Evolutionary conservation across 2,329 filamentous ascomycete species (phyloP).

Genomic region (Diaporthe eres): DNA sequence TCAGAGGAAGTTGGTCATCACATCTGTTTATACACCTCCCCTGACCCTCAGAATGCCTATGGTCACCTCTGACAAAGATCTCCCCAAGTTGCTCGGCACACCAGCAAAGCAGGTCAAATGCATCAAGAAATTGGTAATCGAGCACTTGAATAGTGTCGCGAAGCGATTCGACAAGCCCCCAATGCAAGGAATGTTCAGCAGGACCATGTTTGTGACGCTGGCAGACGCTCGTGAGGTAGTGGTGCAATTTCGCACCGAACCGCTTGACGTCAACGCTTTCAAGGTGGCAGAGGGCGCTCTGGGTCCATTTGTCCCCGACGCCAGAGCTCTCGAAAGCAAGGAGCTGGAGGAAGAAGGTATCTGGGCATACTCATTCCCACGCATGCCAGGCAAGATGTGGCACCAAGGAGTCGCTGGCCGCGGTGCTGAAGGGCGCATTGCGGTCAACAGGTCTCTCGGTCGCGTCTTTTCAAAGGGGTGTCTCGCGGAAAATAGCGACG

Average conservation of each 20-base stretch:
- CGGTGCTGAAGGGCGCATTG: not conserved
- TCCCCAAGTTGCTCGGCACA: not conserved
- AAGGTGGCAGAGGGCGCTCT: not conserved
- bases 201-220: not conserved
- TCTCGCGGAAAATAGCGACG: not conserved
- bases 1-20: no score
- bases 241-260: not conserved
- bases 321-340: not conserved
- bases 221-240: not conserved
- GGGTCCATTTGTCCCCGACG: not conserved
- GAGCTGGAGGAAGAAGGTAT: not conserved
- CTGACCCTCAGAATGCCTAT: not conserved
- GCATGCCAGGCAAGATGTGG: conserved; percentile 2
- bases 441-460: not conserved
- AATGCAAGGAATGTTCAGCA: conserved; percentile 12
- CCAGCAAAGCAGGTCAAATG: not conserved
- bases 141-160: not conserved
- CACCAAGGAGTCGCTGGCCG: not conserved
- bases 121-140: not conserved
- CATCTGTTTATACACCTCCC: no score
- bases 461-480: not conserved
- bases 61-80: not conserved
- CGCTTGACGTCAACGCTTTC: not conserved
- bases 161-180: conserved; percentile 7
- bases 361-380: not conserved